Evolutionary conservation across 108 stramenopile species (phyloP), one percentile per base, ranked within the genome.

Genomic region (Skeletonema potamos): DNA sequence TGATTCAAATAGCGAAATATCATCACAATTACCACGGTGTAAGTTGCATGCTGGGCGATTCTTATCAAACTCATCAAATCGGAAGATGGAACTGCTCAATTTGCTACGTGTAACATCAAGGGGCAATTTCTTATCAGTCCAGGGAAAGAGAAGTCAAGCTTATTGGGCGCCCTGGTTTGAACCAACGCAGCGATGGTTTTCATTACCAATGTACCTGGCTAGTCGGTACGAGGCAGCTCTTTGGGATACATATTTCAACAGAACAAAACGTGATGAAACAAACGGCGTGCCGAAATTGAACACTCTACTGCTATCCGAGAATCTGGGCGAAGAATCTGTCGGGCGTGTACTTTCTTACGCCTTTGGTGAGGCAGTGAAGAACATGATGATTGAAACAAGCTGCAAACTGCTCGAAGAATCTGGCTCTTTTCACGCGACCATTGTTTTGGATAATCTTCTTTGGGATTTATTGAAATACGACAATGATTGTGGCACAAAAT

Each of bases 141-240:
- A 62, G 17, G 60, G 33, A 39, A 43, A 57, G 37, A 37, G 11
- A 32, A 55, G 11, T 4, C 59, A 63, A 32, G n/a, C 6, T 22
- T 62, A 41, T 22, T 56, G 32, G 22, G 79, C 85, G 8, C 78
- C 78, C 17, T 93, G 92, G 92, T 74, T 93, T 33, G 61, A 86
- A 61, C 90, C 90, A 20, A 86, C 84, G 6, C 54, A 76, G 54
- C 75, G 83, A 39, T 93, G 90, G 90, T 91, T 93, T 64, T 86
- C 92, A 6, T 70, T 93, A 5, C 77, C 86, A 26, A 82, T 86
- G 77, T 93, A 86, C 65, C 71, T 93, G 27, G 82, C 90, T 43
- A 86, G 88, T 82, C 76, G 90, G 57, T 89, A 76, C 54, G 88
- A 91, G 61, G 72, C 85, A 22, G 72, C 89, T 15, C 81, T 93